Base-by-base conservation (phyloP, 495 filamentous ascomycete species). In the Aspergillus affinis region DNA sequence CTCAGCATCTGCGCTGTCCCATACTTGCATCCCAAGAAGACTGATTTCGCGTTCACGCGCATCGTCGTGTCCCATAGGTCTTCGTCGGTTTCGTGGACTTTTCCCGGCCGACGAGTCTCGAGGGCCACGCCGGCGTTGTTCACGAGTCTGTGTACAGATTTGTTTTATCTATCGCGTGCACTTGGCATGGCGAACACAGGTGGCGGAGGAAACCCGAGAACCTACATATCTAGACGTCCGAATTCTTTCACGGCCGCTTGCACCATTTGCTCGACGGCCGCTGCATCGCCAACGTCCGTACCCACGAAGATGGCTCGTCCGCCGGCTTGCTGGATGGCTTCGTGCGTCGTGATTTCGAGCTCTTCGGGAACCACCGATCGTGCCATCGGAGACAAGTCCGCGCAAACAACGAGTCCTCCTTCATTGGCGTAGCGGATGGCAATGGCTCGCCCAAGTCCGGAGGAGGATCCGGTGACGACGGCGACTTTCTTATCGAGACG, bases 21-120 rank as follows among this genome's bases (percentile, higher is more conserved):
- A 55, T 80, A 82, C 41, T 77, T 77, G 54, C 71, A 78, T 2
- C 81, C 81, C 7, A 84, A 70, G 60, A 82, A 84, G 0, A 79
- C 74, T 15, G 70, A 72, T 20, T 70, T 74, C 4, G 63, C 44
- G 55, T 85, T 82, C 7, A 83, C 66, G 17, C 58, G 55, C 63
- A 81, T 72, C 3, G 72, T 72, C 5, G 30, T 61, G 47, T 84
- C 78, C 61, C 67, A 84, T 2, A 62, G 59, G 0, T 69, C 55
- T 46, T 80, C 75, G 2, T 54, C 58, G 7, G 69, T 69, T 26
- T 76, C 65, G 59, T 81, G 76, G 13, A 80, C 48, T 12, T 55
- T 58, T 0, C 30, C 49, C 0, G 70, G 69, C 4, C 48, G 32
- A 0, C 32, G 54, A 48, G 58, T 63, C 32, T 70, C 60, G n/a